Base-by-base conservation (phyloP, 192 early-diverging fungal genomes). In the Mortierella alpina region DNA sequence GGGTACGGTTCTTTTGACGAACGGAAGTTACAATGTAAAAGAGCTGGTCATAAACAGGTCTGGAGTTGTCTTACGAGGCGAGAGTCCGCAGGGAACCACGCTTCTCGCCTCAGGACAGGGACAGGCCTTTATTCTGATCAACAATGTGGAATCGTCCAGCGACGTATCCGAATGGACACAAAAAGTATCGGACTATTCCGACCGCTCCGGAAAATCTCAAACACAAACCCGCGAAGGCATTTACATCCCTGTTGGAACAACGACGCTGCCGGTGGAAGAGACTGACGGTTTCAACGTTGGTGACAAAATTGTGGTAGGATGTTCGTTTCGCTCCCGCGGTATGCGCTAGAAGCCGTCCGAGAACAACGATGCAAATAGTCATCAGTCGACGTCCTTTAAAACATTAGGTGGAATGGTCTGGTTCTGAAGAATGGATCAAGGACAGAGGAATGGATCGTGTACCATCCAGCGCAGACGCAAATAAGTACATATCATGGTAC, bases 231-330 rank as follows among this genome's bases (percentile, higher is more conserved):
- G 46, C 1, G 22, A 39, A 1, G 77, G 77, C 7, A 48, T 63
- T 4, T 68, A 41, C 64, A 42, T 80, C 18, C 66, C 70, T 9
- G 55, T 48, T 47, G 77, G 77, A 39, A 17, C 77, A 4, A 68
- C 53, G 7, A 65, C 63, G 41, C 63, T 80, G 12, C 77, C 70
- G 14, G 77, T 80, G 18, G 23, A 60, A 23, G 40, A 60, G 20
- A 80, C 66, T 12, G 52, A 63, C 7, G 77, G 77, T 14, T 80
- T 72, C 23, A 61, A 67, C 4, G 66, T 80, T 22, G 77, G 77
- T 11, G 77, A 80, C 23, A 44, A 20, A 17, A 80, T 80, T 72
- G 77, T 80, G 64, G 77, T 80, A 72, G 39, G 77, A 52, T 5
- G 13, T 2, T 31, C 31, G 3, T 31, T 31, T 31, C 3, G 31